phyloP scores from a whole-genome alignment of 371 early-diverging fungal species.

The Apophysomyces ossiformis region DNA sequence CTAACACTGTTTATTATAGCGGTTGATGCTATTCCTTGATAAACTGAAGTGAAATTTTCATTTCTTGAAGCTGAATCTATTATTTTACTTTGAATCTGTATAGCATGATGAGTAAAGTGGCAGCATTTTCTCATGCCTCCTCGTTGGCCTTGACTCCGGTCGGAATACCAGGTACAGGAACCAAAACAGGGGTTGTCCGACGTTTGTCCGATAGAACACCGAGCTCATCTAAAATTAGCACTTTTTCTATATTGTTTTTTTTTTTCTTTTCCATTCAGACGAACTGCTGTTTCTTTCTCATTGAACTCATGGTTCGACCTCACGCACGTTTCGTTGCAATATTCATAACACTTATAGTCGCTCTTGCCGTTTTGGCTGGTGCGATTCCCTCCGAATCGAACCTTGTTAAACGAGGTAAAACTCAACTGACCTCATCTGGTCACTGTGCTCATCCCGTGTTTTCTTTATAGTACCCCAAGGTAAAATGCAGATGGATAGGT shows the following conservation, averaged over 20 bases:
- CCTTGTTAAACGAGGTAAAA: slow-evolving; percentile 16
- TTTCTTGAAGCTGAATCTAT: too few species aligned
- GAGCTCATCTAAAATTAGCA: background rate
- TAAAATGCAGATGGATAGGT: background rate
- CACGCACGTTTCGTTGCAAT: slow-evolving; percentile 5
- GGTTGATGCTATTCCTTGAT: too few species aligned
- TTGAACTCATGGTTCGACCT: slow-evolving; percentile 2
- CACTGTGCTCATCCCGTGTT: background rate
- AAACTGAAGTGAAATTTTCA: too few species aligned
- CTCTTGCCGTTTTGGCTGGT: background rate
- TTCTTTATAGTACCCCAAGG: slow-evolving; percentile 27
- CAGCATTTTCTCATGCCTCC: too few species aligned
- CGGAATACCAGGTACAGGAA: slow-evolving; percentile 3
- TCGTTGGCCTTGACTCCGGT: too few species aligned
- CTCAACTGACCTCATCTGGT: background rate
- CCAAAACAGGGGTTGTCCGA: slow-evolving; percentile 5
- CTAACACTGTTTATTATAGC: too few species aligned
- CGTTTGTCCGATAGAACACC: background rate
- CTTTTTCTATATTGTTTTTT: background rate
- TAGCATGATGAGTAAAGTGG: too few species aligned
- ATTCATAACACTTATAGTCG: background rate
- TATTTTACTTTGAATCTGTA: too few species aligned
- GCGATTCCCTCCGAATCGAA: background rate
- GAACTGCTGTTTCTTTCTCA: background rate
- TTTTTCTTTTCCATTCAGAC: slow-evolving; percentile 1